phyloP scores from a whole-genome alignment of 1,284 basidiomycete genomes.

The Sporisorium reilianum region DNA sequence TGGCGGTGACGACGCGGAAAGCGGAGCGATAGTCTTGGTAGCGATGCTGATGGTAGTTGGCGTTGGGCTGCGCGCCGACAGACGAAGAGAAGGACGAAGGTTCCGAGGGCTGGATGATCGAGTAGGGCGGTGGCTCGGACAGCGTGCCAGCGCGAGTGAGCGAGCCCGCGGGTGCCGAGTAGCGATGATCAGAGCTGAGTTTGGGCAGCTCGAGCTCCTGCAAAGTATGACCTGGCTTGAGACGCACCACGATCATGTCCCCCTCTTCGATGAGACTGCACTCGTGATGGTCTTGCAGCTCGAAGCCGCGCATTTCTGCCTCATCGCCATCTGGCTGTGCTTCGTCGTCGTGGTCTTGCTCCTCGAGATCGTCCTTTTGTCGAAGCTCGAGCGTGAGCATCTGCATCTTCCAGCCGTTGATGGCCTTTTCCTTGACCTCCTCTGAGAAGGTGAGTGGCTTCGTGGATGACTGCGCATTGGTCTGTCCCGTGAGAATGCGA shows the following conservation, averaged over 20 bases:
- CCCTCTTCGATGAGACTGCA: constrained; percentile 66
- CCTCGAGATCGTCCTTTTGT: constrained; percentile 57
- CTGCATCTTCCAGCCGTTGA: constrained; percentile 66
- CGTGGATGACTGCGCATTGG: constrained; percentile 35
- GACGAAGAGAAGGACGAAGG: constrained; percentile 67
- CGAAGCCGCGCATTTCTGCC: constrained; percentile 50
- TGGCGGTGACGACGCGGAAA: constrained; percentile 60
- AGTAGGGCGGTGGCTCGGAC: constrained; percentile 56
- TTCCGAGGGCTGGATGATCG: constrained; percentile 57
- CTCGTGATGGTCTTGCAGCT: constrained; percentile 64
- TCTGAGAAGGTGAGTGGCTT: constrained; percentile 60
- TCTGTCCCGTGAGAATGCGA: constrained; percentile 63
- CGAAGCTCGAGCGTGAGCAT: constrained; percentile 65
- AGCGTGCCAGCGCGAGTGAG: constrained; percentile 54
- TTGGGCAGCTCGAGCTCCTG: constrained; percentile 61
- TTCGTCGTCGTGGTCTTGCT: constrained; percentile 14
- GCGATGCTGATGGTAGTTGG: constrained; percentile 62
- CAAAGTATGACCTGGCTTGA: constrained; percentile 44
- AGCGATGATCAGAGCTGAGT: constrained; percentile 49
- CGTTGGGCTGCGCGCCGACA: constrained; percentile 64
- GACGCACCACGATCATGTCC: constrained; percentile 62
- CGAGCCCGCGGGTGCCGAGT: constrained; percentile 50
- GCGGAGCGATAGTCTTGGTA: constrained; percentile 60
- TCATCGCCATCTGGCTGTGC: background rate
- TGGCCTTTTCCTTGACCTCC: constrained; percentile 63